Percentiles rank a stretch among this genome's conserved stretches.
These are phyloP conservation scores for Dactylis glomerata DNA, from an alignment of 176 grass and related monocot genomes.

Conservation along the genomic window DNA sequence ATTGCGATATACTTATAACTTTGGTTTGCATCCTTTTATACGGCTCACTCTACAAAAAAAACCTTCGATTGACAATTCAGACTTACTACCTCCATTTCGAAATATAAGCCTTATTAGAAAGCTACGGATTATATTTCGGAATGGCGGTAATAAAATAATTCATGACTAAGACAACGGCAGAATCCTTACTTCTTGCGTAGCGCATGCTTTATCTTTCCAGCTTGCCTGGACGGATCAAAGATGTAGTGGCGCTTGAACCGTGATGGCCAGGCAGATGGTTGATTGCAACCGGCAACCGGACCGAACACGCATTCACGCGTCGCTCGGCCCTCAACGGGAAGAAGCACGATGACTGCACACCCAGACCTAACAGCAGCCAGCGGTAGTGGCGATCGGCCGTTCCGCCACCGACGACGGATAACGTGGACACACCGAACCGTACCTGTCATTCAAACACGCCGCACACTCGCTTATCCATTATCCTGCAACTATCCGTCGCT, in stretches of 20 bases:
- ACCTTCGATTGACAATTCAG: too few relatives aligned
- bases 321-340: slow-evolving; percentile 9
- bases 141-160: too few relatives aligned
- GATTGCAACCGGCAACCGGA: slow-evolving; percentile 10
- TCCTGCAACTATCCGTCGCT: background rate
- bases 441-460: background rate
- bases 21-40: too few relatives aligned
- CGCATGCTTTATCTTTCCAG: background rate
- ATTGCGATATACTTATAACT: too few relatives aligned
- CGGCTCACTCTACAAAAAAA: too few relatives aligned
- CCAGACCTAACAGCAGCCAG: slow-evolving; percentile 4
- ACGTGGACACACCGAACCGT: background rate
- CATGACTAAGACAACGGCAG: too few relatives aligned
- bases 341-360: background rate
- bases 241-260: background rate
- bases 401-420: background rate
- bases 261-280: background rate
- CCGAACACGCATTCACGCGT: background rate
- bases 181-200: too few relatives aligned
- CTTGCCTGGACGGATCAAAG: background rate
- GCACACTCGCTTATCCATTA: background rate
- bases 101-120: too few relatives aligned
- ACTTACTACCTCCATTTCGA: too few relatives aligned
- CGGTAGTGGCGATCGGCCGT: background rate
- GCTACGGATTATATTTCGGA: too few relatives aligned